Evolutionary conservation across 768 basidiomycete genomes (phyloP), one percentile per base, ranked within the genome.

Genomic region (Xerocomellus chrysenteron): DNA sequence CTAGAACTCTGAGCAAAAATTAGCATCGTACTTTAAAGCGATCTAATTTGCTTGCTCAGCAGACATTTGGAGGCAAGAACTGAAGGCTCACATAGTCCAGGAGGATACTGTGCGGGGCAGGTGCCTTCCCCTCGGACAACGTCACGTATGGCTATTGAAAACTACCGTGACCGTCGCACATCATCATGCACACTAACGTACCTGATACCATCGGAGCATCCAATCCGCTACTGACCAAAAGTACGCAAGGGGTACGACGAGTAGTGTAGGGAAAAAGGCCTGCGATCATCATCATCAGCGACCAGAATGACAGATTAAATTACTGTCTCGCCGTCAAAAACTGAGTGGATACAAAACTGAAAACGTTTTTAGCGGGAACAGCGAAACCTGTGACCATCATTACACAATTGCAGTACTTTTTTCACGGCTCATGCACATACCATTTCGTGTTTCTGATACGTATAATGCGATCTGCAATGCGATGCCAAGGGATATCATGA

Each of bases 71-170:
- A 33, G 5, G 50, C 10, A 26, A 56, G 16, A 16, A 56, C 33
- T 14, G 21, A 37, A 28, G 47, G 58, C 82, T 47, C 60, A 86
- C 85, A 68, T 89, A 89, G 67, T 89, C 82, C 26, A 87, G 65
- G 17, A 90, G 72, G n/a, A 90, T 67, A 50, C 82, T 82, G 58
- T 83, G 80, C 53, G 84, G 75, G 1, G 86, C 85, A 2, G 73
- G 67, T 1, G 80, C 80, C 57, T 73, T 72, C 2, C 85, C 86
- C 60, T 75, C 73, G 17, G 80, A 76, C 28, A 90, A 69, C 7
- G 77, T 69, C 6, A 90, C 73, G 57, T 86, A 89, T 3, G 88
- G 86, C 87, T 89, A 55, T 33, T 42, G 43, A 42, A 36, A 47
- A 41, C 16, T 59, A 33, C n/a, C 35, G 60, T 55, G 47, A 61